Conservation (phyloP, 2,329 filamentous ascomycete genomes). For the Chaetothyriales sp. region DNA sequence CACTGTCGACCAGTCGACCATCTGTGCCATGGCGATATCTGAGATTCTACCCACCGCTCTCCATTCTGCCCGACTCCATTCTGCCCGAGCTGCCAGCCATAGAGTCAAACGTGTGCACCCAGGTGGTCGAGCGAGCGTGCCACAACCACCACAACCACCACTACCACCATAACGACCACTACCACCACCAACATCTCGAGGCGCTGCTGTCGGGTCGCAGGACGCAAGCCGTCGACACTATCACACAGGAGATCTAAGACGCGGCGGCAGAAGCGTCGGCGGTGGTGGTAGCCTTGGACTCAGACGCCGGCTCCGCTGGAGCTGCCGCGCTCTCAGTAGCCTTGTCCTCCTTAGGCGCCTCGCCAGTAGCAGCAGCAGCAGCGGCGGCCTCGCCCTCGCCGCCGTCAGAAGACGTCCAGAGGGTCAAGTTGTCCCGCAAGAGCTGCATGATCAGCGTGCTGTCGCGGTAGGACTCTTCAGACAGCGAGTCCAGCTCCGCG, state of each 20-base stretch:
- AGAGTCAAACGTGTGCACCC: not conserved
- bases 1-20: not conserved
- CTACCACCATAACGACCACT: not conserved
- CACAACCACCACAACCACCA: not conserved
- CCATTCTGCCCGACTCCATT: not conserved
- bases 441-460: conserved; percentile 99
- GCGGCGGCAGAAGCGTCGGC: conserved; percentile 16
- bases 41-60: not conserved
- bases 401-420: conserved; percentile 92
- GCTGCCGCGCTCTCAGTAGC: conserved; percentile 37
- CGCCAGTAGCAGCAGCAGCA: conserved; percentile 27
- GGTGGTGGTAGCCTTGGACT: conserved; percentile 13
- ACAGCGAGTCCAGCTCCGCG: conserved; percentile 93
- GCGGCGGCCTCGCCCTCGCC: conserved; percentile 55
- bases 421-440: conserved; percentile 91
- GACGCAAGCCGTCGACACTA: not conserved
- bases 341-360: conserved; percentile 51
- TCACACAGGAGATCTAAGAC: not conserved
- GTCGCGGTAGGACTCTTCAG: conserved; percentile 96
- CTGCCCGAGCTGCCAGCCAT: not conserved
- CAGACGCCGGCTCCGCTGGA: conserved; percentile 22
- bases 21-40: not conserved
- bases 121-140: not conserved
- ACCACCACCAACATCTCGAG: not conserved
- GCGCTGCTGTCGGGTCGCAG: too few relatives aligned